phyloP scores from a whole-genome alignment of 495 filamentous ascomycete species.

The Gamarada debralockiae region DNA sequence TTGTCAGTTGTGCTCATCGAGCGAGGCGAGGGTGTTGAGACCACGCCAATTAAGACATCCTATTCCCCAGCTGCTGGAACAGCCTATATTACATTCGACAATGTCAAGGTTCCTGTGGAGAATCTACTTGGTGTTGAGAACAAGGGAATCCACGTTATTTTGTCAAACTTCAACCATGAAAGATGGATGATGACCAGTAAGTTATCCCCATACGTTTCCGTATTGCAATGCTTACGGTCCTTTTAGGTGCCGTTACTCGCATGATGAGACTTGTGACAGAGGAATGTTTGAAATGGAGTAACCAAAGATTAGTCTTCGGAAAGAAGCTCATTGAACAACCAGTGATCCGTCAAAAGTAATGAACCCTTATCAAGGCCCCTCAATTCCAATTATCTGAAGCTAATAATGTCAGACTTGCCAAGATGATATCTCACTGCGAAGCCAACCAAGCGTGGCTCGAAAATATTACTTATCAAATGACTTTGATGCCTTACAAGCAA shows the following conservation, averaged over 20 bases:
- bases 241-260: constrained; percentile 49
- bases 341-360: constrained; percentile 72
- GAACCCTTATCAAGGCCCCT: constrained; percentile 1
- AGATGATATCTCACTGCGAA: constrained; percentile 82
- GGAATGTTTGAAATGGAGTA: constrained; percentile 85
- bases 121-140: constrained; percentile 81
- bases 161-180: constrained; percentile 84
- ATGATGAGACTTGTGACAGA: constrained; percentile 67
- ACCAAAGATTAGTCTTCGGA: constrained; percentile 82
- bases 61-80: constrained; percentile 80
- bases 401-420: constrained; percentile 50
- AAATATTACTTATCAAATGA: constrained; percentile 83
- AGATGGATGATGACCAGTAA: constrained; percentile 62
- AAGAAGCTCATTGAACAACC: constrained; percentile 81
- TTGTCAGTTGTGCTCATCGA: constrained; percentile 75
- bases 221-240: neutral
- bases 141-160: constrained; percentile 86
- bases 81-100: constrained; percentile 62
- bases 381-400: neutral
- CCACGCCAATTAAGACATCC: constrained; percentile 77
- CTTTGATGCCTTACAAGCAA: constrained; percentile 74
- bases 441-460: constrained; percentile 85
- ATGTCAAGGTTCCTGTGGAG: constrained; percentile 74
- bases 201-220: neutral
- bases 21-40: constrained; percentile 66